A percentile compares a stretch with the other conserved stretches of the same genome.
These are phyloP conservation scores for Populus ilicifolia DNA, from an alignment of 345 rosid species.

Conservation along the genomic window DNA sequence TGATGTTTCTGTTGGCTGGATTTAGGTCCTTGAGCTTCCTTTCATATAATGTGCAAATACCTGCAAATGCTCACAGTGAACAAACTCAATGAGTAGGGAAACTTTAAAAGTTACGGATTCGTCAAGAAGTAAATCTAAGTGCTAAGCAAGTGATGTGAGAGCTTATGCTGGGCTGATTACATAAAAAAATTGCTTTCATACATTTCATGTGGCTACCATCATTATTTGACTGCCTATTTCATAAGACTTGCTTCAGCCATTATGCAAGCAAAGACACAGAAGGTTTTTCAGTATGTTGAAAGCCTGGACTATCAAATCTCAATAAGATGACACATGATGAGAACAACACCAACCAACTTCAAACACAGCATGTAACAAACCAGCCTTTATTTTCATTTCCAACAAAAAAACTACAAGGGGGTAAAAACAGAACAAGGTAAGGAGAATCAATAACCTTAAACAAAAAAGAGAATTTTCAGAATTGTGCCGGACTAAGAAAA, in stretches of 20 bases:
- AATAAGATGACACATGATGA: background rate
- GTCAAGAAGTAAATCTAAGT: background rate
- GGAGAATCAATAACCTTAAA: background rate
- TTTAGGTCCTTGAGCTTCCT: constrained; percentile 77
- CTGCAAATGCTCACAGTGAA: constrained; percentile 29
- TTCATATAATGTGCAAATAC: constrained; percentile 78
- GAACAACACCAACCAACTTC: background rate
- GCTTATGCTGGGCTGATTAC: background rate
- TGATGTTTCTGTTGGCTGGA: constrained; percentile 66
- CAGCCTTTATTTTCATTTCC: background rate
- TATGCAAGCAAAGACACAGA: background rate
- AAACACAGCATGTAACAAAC: no score
- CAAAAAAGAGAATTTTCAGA: no score
- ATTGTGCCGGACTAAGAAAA: background rate
- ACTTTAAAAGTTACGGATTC: background rate
- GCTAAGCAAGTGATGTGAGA: background rate
- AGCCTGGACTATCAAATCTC: background rate
- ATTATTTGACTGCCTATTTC: background rate
- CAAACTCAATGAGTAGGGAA: background rate
- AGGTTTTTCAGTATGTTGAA: background rate
- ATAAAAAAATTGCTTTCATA: background rate
- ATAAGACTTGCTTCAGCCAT: background rate
- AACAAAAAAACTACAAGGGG: background rate
- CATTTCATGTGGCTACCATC: background rate
- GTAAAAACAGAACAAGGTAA: background rate